Base-by-base conservation (phyloP, 116 monocot species). In the Zostera marina region DNA sequence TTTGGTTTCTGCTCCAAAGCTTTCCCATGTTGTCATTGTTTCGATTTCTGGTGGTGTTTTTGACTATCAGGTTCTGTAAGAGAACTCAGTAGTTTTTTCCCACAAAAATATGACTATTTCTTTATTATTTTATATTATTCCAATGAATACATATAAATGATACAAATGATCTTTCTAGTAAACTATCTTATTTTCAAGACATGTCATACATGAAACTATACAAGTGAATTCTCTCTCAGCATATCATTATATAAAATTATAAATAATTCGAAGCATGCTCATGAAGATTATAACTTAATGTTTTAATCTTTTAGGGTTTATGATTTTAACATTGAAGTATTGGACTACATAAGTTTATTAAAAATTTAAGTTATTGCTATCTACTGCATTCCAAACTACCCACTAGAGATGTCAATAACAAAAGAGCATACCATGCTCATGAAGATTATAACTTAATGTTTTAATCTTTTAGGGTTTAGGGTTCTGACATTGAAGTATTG, bases 11-110 rank as follows among this genome's bases (percentile, higher is more conserved):
- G 60, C 51, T 68, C 62, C 82, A n/a, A 70, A 53, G 60, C 71
- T 96, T 14, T 85, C 82, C 44, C 57, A 74, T 78, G 85, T 96
- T 67, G 59, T 96, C 68, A 77, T 96, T 51, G 70, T 96, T 44
- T 96, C 96, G 54, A 45, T 96, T 65, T 70, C 89, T 65, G 96
- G 96, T 22, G 89, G 96, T 19, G 63, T 96, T 61, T 26, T 78
- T 54, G 96, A 96, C 72, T 82, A 80, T 59, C 96, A 96, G 96
- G 96, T 96, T 70, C 63, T 54, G 15, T 20, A 8, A 17, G 21
- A 42, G 44, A 59, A 21, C 43, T 59, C 16, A 24, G 8, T 56
- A 0, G 2, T 56, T 39, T 38, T 26, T 15, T 13, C 2, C 11
- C n/a, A 9, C n/a, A 17, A 38, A 54, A 54, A 5, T 22, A 54